Base-by-base conservation (phyloP, 306 rosid genomes). In the Trifolium fragiferum region DNA sequence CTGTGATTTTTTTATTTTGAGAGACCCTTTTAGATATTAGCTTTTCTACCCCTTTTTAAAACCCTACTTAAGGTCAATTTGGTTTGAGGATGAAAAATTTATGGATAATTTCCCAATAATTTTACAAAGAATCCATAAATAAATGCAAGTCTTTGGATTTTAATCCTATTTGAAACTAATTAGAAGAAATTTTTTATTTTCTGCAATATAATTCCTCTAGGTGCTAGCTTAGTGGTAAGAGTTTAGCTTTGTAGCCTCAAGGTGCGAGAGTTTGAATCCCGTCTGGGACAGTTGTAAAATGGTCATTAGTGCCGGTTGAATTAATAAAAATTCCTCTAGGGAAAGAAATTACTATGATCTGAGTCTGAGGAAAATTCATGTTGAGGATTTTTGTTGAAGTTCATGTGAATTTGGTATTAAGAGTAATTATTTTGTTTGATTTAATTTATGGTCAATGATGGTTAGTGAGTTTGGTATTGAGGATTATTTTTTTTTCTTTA, bases 31-130 rank as follows among this genome's bases (percentile, higher is more conserved):
- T 73, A 74, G 49, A 64, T 77, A 47, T 72, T 25, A 60, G 76
- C 16, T 38, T 68, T 80, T 80, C 18, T 60, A 38, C 5, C 35
- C 23, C 65, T 33, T 44, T 66, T 73, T 46, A n/a, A 79, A 79
- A 47, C 32, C 53, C 30, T 44, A 46, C 21, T 37, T 0, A 47
- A 64, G 76, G 32, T 76, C 27, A 62, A 33, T 60, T 77, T 77
- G 64, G 55, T 69, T 33, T 59, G 1, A 49, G 30, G 46, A 54
- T 68, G 41, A 19, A 57, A 30, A 30, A 5, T 19, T 8, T 58
- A 13, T 58, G 20, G 61, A 59, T 77, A 27, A 27, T 15, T 77
- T 59, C 13, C 8, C 21, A 44, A 30, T 10, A 58, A 58, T 46
- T 46, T 59, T 16, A 21, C n/a, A 21, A 21, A 66, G 46, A 47